Conservation (phyloP, 345 rosid genomes). For the Erysimum cheiranthoides region DNA sequence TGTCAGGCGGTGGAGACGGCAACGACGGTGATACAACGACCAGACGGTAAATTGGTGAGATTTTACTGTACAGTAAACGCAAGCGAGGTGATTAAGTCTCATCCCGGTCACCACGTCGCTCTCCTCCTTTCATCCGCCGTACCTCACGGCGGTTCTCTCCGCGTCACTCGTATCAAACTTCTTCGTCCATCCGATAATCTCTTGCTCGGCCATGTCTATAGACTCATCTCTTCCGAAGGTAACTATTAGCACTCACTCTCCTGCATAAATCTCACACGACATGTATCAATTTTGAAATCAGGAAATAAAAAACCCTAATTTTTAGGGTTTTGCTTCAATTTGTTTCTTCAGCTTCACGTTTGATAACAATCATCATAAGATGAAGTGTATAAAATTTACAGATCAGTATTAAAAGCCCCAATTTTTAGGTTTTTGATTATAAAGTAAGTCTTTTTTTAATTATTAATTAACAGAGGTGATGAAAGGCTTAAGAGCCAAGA, state of each 20-base stretch:
- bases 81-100: conserved; percentile 33
- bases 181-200: conserved; percentile 46
- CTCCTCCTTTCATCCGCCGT: conserved; percentile 46
- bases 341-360: conserved; percentile 12
- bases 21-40: conserved; percentile 42
- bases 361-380: conserved; percentile 3
- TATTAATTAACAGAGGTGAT: conserved; percentile 37
- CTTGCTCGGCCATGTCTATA: conserved; percentile 47
- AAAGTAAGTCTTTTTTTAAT: not conserved
- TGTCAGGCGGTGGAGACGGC: conserved; percentile 49
- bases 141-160: conserved; percentile 50
- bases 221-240: conserved; percentile 46
- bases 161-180: conserved; percentile 47
- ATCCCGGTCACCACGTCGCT: conserved; percentile 47
- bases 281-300: not conserved
- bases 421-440: not conserved
- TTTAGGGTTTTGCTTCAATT: not conserved
- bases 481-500: conserved; percentile 47
- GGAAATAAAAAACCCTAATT: not conserved
- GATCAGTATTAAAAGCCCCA: not conserved
- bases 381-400: conserved; percentile 6
- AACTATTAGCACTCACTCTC: not conserved
- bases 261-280: not conserved
- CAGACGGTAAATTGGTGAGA: conserved; percentile 42
- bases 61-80: conserved; percentile 39